phyloP scores from a whole-genome alignment of 148 eudicot species.

The Chenopodium suecicum region DNA sequence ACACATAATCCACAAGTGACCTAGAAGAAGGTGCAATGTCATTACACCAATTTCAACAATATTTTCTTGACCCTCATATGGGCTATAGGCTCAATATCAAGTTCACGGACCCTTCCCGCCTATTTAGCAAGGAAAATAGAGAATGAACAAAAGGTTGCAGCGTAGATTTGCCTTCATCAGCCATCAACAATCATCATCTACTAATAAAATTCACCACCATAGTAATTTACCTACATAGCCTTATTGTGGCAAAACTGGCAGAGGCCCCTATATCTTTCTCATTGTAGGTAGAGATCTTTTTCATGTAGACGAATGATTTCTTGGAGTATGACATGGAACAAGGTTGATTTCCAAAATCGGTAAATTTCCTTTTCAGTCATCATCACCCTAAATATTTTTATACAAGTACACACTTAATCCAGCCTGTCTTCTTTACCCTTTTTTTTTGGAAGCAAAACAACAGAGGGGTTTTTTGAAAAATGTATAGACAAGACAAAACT shows the following conservation, averaged over 20 bases:
- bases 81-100: not conserved
- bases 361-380: not conserved
- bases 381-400: not conserved
- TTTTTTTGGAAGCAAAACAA: no score
- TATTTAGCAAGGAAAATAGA: no score
- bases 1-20: no score
- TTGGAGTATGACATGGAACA: no score
- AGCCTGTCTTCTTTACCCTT: no score
- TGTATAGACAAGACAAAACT: no score
- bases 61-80: not conserved
- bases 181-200: not conserved
- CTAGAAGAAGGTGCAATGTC: not conserved
- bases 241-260: not conserved
- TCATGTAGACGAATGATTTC: no score
- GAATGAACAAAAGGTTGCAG: not conserved
- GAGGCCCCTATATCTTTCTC: not conserved
- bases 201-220: not conserved
- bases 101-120: not conserved
- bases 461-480: no score
- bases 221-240: not conserved
- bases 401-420: not conserved
- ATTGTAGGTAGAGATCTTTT: not conserved
- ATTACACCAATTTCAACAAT: not conserved
- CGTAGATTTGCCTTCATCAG: not conserved
- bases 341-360: not conserved